These are phyloP conservation scores for Emergomyces pasteurianus DNA, from an alignment of 2,329 filamentous ascomycete species.

Conservation along the genomic window DNA sequence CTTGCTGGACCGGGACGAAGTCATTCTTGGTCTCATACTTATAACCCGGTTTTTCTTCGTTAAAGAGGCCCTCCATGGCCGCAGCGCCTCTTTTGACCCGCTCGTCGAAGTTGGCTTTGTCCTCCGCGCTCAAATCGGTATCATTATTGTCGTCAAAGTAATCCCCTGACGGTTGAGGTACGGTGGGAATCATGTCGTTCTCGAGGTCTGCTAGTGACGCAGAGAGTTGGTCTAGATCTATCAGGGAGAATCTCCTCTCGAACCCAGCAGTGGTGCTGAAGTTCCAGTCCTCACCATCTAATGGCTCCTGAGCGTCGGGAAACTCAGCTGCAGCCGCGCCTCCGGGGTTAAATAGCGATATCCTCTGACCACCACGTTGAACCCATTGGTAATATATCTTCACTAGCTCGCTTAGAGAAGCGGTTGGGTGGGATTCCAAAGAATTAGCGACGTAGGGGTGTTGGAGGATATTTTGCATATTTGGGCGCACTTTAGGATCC, in stretches of 20 bases:
- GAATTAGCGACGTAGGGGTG: conserved; percentile 34
- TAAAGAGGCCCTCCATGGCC: conserved; percentile 47
- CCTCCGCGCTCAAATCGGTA: conserved; percentile 28
- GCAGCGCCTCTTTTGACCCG: conserved; percentile 45
- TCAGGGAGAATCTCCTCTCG: conserved; percentile 39
- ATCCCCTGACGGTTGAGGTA: conserved; percentile 14
- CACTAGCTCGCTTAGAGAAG: conserved; percentile 34
- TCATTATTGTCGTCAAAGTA: conserved; percentile 19
- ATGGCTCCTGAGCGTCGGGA: conserved; percentile 29
- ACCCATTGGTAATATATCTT: conserved; percentile 39
- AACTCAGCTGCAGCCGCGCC: conserved; percentile 46
- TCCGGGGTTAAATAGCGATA: conserved; percentile 48
- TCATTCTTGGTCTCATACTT: conserved; percentile 44
- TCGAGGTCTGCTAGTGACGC: conserved; percentile 36
- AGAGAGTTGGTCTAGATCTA: conserved; percentile 34
- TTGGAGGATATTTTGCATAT: conserved; percentile 35
- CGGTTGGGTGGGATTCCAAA: conserved; percentile 33
- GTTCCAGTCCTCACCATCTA: conserved; percentile 47
- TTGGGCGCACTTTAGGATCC: conserved; percentile 33
- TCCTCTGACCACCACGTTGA: conserved; percentile 36
- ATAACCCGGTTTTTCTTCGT: conserved; percentile 45
- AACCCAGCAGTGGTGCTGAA: conserved; percentile 54
- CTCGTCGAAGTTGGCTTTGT: conserved; percentile 45
- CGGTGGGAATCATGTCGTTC: conserved; percentile 20
- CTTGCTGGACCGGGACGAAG: conserved; percentile 33